phyloP scores from a whole-genome alignment of 2,329 filamentous ascomycete species.

The Alternaria triticina region DNA sequence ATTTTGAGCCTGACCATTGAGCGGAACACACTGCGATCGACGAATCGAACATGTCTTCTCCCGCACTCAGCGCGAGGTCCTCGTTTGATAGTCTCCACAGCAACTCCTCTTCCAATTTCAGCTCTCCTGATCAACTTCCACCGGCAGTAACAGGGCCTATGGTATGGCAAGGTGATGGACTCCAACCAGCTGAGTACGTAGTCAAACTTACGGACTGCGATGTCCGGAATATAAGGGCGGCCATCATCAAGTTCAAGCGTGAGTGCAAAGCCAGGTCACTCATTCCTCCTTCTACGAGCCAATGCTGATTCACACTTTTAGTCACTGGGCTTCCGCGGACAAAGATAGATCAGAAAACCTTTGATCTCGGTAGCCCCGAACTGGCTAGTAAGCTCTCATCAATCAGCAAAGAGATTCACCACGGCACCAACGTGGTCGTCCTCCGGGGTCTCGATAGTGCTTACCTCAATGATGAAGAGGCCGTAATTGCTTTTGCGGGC shows the following conservation, averaged over 20 bases:
- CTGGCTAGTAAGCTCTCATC: constrained; percentile 32
- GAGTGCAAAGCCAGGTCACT: constrained; percentile 10
- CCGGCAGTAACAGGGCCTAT: constrained; percentile 38
- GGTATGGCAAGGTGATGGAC: constrained; percentile 41
- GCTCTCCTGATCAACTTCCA: constrained; percentile 38
- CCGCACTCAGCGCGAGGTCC: constrained; percentile 34
- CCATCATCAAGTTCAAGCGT: constrained; percentile 43
- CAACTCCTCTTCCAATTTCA: constrained; percentile 25
- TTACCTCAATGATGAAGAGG: constrained; percentile 46
- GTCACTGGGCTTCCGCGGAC: constrained; percentile 27
- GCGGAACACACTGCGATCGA: not conserved
- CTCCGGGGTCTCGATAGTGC: constrained; percentile 41
- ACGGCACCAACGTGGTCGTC: constrained; percentile 38
- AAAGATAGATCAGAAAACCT: constrained; percentile 31
- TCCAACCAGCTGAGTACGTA: constrained; percentile 36
- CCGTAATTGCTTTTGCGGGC: constrained; percentile 45
- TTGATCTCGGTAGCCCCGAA: constrained; percentile 30
- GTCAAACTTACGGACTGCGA: constrained; percentile 32
- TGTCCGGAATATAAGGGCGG: constrained; percentile 38
- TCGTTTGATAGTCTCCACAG: constrained; percentile 43
- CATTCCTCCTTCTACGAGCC: not conserved
- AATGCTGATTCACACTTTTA: constrained; percentile 5
- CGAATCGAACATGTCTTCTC: constrained; percentile 29
- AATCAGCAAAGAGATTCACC: constrained; percentile 39
- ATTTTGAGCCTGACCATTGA: not conserved